phyloP scores from a whole-genome alignment of 805 yeast genomes.

The Wickerhamomyces silvicola region DNA sequence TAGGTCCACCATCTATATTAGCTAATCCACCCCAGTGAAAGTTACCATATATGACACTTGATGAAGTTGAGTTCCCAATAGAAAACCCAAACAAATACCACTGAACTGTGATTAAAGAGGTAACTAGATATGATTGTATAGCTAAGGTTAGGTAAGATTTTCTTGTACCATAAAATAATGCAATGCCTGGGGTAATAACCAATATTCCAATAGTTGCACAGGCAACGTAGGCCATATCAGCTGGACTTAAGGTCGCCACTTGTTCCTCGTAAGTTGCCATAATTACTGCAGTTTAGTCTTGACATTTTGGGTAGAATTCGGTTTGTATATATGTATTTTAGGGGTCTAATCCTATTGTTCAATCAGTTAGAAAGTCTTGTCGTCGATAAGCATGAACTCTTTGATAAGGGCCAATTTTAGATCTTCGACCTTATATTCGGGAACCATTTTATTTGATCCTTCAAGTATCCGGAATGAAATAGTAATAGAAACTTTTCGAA shows the following conservation, averaged over 20 bases:
- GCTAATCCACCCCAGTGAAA: slow-evolving; percentile 73
- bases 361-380: too few species aligned
- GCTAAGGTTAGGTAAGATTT: slow-evolving; percentile 75
- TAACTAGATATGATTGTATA: slow-evolving; percentile 67
- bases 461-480: too few species aligned
- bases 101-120: slow-evolving; percentile 68
- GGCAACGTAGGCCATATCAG: slow-evolving; percentile 44
- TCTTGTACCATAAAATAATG: slow-evolving; percentile 86
- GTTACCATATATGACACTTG: slow-evolving; percentile 73
- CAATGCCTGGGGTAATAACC: slow-evolving; percentile 92
- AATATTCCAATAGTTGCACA: slow-evolving; percentile 35
- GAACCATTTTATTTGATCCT: too few species aligned
- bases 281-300: too few species aligned
- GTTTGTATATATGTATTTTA: too few species aligned
- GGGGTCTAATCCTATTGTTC: too few species aligned
- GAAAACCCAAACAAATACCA: slow-evolving; percentile 99
- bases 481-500: too few species aligned
- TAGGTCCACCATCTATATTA: slow-evolving; percentile 63
- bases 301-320: too few species aligned
- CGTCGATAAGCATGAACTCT: too few species aligned
- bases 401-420: too few species aligned
- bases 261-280: slow-evolving; percentile 25
- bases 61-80: slow-evolving; percentile 69
- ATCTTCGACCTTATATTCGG: too few species aligned
- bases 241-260: slow-evolving; percentile 30